Evolutionary conservation across 176 grass and related monocot genomes (phyloP).

Genomic region (Oryza officinalis): DNA sequence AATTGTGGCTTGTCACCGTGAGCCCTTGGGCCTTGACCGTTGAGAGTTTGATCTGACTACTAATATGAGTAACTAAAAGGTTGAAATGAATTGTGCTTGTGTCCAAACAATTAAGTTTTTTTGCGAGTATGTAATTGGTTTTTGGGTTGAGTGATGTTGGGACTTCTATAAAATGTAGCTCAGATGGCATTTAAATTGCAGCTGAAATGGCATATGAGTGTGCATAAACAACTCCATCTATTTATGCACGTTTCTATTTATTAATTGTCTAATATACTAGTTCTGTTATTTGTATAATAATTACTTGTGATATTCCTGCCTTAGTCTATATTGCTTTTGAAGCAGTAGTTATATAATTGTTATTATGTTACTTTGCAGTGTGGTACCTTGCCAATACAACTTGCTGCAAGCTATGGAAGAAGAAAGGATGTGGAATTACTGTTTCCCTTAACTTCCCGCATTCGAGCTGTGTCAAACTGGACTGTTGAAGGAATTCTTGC

Average conservation of each 20-base stretch:
- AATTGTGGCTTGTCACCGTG: neutral
- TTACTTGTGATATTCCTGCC: neutral
- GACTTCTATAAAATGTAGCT: constrained; percentile 7
- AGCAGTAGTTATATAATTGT: neutral
- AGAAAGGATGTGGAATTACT: constrained; percentile 40
- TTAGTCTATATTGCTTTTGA: neutral
- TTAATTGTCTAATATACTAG: neutral
- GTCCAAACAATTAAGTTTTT: neutral
- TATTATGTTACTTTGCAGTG: constrained; percentile 25
- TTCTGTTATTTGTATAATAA: neutral
- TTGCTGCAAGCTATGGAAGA: constrained; percentile 35
- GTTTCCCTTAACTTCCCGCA: constrained; percentile 33
- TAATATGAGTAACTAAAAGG: constrained; percentile 20
- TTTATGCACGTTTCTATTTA: neutral
- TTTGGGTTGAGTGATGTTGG: neutral
- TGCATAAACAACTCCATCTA: neutral
- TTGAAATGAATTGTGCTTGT: constrained; percentile 6
- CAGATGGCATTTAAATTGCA: neutral
- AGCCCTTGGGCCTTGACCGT: neutral
- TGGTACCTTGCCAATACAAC: constrained; percentile 36
- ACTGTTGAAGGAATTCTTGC: constrained; percentile 38
- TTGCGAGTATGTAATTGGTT: neutral
- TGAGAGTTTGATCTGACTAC: constrained; percentile 1
- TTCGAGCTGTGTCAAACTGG: constrained; percentile 28
- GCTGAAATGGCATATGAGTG: neutral